Base-by-base conservation (phyloP, 2,329 filamentous ascomycete genomes). In the Colletotrichum viniferum region DNA sequence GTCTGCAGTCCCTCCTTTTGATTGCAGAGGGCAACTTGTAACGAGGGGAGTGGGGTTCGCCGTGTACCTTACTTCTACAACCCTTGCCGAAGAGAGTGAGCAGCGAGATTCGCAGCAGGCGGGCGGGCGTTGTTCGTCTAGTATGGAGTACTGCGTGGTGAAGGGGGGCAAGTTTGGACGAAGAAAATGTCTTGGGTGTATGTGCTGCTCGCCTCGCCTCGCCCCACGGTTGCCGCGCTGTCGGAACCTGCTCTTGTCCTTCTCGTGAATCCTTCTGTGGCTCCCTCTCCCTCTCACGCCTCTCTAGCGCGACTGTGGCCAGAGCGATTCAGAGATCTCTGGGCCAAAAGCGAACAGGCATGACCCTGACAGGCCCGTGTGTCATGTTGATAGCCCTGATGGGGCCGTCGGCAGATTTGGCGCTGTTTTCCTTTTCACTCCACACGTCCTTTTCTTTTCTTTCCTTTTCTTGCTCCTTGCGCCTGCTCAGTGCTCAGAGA, bases 211-310 rank as follows among this genome's bases (percentile, higher is more conserved):
- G 43, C 43, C 43, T 48, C 43, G 43, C 16, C 13, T 18, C 32
- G 69, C 69, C 69, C 73, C 73, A 75, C 73, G 69, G 62, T 75
- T 75, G 73, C 73, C 73, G 69, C 56, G 73, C 69, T 75, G 73
- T 68, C 73, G 73, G 73, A 62, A 72, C 21, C 38, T 65, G 26
- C 62, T 72, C 38, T 72, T 65, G 68, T 63, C 60, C 38, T 48
- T n/a, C 43, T 48, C 43, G 43, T 63, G 28, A 55, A 65, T 28
- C 52, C 60, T 43, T 36, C 64, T 38, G n/a, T 28, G 24, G 24
- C 38, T 52, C 21, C 55, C 38, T 52, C 12, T 21, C n/a, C 4
- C 58, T 58, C 16, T 34, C 61, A 9, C 30, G 13, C 13, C 38
- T 18, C 61, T 21, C 48, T 75, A 72, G 73, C 69, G 69, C 69